Conservation (phyloP, 306 rosid species). For the Inga leiocalycina region DNA sequence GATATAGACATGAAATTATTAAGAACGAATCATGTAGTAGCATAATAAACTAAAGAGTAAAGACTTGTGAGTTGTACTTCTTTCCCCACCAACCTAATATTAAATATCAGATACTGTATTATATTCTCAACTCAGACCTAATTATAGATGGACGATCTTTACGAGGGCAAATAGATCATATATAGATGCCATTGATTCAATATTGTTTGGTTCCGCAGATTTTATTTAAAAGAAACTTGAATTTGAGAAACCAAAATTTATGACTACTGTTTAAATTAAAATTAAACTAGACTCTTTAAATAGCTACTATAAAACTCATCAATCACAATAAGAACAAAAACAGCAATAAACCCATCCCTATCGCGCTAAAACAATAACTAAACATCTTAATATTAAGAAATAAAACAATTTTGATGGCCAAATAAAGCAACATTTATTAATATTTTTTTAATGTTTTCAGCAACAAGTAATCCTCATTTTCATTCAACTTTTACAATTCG, state of each 20-base stretch:
- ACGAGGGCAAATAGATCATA: background rate
- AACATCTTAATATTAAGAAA: no score
- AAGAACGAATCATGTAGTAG: background rate
- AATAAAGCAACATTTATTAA: background rate
- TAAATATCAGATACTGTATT: no score
- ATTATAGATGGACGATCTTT: background rate
- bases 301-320: background rate
- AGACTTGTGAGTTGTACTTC: background rate
- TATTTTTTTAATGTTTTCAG: background rate
- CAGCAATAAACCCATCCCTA: background rate
- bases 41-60: background rate
- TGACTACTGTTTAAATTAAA: no score
- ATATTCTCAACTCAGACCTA: background rate
- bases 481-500: conserved; percentile 43
- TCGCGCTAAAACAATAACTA: no score
- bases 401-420: background rate
- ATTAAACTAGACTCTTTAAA: no score
- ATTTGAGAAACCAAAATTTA: background rate
- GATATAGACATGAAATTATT: background rate
- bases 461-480: background rate
- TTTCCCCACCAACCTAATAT: background rate
- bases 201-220: background rate
- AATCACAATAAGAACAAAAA: background rate
- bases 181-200: background rate
- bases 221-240: background rate